These are phyloP conservation scores for Saccharomyces uvarum DNA, from an alignment of 1,139 yeast species.

Conservation along the genomic window DNA sequence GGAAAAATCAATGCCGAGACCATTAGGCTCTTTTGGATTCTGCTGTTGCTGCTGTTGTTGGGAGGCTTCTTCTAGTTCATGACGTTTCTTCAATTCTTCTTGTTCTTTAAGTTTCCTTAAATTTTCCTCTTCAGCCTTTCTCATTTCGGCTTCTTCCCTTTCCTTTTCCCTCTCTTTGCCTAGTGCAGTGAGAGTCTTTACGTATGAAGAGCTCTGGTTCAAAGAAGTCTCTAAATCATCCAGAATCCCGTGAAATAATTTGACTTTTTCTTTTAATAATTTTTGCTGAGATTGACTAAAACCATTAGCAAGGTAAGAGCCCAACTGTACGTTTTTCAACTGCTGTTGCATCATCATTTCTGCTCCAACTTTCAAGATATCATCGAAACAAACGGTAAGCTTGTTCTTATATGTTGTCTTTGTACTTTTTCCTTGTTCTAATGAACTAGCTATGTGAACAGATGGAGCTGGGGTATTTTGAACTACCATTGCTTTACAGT, in stretches of 20 bases:
- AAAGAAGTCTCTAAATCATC: conserved; percentile 35
- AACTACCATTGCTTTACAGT: not conserved
- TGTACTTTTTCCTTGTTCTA: not conserved
- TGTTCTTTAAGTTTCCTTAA: conserved; percentile 6
- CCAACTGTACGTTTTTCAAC: conserved; percentile 29
- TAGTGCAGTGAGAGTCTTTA: conserved; percentile 26
- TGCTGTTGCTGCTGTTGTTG: conserved; percentile 9
- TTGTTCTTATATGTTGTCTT: conserved; percentile 38
- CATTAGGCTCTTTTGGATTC: conserved; percentile 3
- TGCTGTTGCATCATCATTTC: conserved; percentile 33
- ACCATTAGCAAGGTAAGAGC: conserved; percentile 24
- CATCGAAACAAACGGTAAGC: conserved; percentile 30
- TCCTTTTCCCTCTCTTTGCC: conserved; percentile 20
- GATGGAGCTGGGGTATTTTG: not conserved
- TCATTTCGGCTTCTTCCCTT: conserved; percentile 27
- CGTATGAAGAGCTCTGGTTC: conserved; percentile 31
- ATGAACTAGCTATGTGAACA: not conserved
- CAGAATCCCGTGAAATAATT: conserved; percentile 29
- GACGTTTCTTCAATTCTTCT: conserved; percentile 18
- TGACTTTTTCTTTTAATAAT: conserved; percentile 24
- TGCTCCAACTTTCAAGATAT: conserved; percentile 27
- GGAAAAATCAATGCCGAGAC: conserved; percentile 1
- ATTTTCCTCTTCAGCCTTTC: conserved; percentile 15
- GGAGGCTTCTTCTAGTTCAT: conserved; percentile 13
- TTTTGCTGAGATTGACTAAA: conserved; percentile 23